phyloP scores from a whole-genome alignment of 202 grass and related monocot species.

The Dendrocalamus latiflorus region DNA sequence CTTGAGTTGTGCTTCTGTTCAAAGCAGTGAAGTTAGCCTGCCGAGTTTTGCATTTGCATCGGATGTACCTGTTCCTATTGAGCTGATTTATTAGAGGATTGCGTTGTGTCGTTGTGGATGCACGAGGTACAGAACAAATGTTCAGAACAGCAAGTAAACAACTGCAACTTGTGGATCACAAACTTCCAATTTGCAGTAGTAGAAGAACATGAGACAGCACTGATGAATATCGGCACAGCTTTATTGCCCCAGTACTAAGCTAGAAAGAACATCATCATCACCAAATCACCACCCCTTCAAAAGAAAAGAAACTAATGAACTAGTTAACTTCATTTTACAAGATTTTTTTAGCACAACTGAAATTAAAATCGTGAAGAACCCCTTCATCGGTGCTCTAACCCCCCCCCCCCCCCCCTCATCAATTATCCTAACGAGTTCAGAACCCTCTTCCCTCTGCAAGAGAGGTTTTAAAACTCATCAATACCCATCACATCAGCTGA shows the following conservation, averaged over 20 bases:
- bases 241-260: not conserved
- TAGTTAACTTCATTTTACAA: not conserved
- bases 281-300: constrained; percentile 4
- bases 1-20: not conserved
- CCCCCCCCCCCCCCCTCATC: no score
- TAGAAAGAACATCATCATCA: not conserved
- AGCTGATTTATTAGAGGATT: not conserved
- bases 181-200: not conserved
- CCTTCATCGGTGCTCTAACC: not conserved
- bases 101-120: not conserved
- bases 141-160: not conserved
- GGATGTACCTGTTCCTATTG: not conserved
- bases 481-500: constrained; percentile 7
- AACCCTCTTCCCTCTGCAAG: not conserved
- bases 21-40: not conserved
- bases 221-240: not conserved
- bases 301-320: not conserved
- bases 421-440: not conserved
- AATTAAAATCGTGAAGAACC: not conserved
- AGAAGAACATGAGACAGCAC: not conserved
- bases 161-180: not conserved
- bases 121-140: not conserved
- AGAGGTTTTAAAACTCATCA: not conserved
- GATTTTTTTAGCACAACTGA: not conserved
- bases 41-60: not conserved